These are phyloP conservation scores for Cryptococcus sp. DNA, from an alignment of 1,284 basidiomycete genomes.

Conservation along the genomic window DNA sequence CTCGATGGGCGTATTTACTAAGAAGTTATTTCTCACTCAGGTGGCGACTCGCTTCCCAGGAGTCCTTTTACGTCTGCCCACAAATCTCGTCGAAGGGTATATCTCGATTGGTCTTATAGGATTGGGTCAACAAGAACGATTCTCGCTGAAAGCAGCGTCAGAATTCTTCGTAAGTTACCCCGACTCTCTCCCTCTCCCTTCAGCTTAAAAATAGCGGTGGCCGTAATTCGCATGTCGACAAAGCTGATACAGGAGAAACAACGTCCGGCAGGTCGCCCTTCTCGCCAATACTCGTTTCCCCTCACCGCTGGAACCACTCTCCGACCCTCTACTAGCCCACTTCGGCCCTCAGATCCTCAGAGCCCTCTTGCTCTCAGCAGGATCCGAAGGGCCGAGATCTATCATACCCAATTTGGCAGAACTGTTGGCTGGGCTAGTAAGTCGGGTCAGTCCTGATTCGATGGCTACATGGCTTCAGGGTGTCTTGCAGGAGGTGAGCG, in stretches of 20 bases:
- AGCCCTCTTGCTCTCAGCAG: slow-evolving; percentile 73
- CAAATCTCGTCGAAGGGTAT: slow-evolving; percentile 67
- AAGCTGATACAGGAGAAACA: no score
- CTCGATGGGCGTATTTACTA: neutral
- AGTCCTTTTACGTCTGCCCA: slow-evolving; percentile 68
- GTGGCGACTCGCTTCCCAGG: slow-evolving; percentile 71
- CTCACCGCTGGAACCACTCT: slow-evolving; percentile 42
- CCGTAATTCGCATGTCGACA: no score
- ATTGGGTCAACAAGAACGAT: slow-evolving; percentile 77
- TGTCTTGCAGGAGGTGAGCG: slow-evolving; percentile 67
- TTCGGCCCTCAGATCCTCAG: slow-evolving; percentile 67
- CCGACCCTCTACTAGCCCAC: slow-evolving; percentile 60
- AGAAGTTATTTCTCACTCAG: slow-evolving; percentile 48
- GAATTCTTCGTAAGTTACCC: slow-evolving; percentile 68
- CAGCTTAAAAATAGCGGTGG: no score
- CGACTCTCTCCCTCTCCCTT: neutral
- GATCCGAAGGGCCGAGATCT: slow-evolving; percentile 75
- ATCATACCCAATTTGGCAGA: slow-evolving; percentile 81
- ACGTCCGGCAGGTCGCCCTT: slow-evolving; percentile 45
- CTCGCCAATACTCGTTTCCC: slow-evolving; percentile 51
- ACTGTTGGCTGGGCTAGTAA: slow-evolving; percentile 66
- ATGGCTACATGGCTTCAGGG: slow-evolving; percentile 69
- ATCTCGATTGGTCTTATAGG: slow-evolving; percentile 71
- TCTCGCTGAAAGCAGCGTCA: slow-evolving; percentile 77
- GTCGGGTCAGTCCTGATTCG: slow-evolving; percentile 59